Conservation (phyloP, 2,329 filamentous ascomycete genomes). For the Trichoderma sp. region DNA sequence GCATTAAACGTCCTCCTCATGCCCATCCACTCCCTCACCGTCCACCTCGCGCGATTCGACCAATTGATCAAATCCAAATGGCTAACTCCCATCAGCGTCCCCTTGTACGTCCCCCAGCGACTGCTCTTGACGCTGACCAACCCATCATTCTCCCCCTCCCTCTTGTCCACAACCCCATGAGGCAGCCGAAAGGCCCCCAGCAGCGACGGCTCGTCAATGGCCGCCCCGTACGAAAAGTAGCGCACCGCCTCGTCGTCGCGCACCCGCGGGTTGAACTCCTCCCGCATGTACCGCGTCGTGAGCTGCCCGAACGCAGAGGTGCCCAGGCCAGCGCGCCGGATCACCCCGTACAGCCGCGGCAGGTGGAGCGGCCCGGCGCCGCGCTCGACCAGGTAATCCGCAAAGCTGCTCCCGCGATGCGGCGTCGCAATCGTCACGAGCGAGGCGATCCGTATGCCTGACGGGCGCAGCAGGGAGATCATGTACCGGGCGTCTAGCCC, state of each 20-base stretch:
- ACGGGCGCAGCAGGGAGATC: slow-evolving; percentile 55
- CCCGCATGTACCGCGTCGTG: slow-evolving; percentile 56
- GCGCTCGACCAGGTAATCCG: slow-evolving; percentile 51
- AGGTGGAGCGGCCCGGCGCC: slow-evolving; percentile 44
- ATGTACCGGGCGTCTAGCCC: slow-evolving; percentile 65
- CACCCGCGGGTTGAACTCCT: slow-evolving; percentile 58
- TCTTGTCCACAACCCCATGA: slow-evolving; percentile 47
- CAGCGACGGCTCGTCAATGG: slow-evolving; percentile 49
- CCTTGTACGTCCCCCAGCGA: slow-evolving; percentile 62
- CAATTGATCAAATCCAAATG: slow-evolving; percentile 68
- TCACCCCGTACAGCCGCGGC: slow-evolving; percentile 54
- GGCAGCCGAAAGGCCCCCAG: slow-evolving; percentile 62
- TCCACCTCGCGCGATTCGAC: slow-evolving; percentile 60
- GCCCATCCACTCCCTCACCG: slow-evolving; percentile 52
- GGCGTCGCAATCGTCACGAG: slow-evolving; percentile 57
- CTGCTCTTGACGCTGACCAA: slow-evolving; percentile 65
- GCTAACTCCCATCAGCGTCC: slow-evolving; percentile 59
- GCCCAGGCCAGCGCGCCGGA: slow-evolving; percentile 52
- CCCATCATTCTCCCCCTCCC: slow-evolving; percentile 63
- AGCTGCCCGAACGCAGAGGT: slow-evolving; percentile 62
- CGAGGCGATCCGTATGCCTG: slow-evolving; percentile 46
- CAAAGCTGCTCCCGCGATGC: slow-evolving; percentile 54
- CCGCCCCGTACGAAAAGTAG: slow-evolving; percentile 64
- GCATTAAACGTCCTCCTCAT: slow-evolving; percentile 61
- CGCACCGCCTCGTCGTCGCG: slow-evolving; percentile 51